These are phyloP conservation scores for Boletales sp. DNA, from an alignment of 768 basidiomycete species.

Conservation along the genomic window DNA sequence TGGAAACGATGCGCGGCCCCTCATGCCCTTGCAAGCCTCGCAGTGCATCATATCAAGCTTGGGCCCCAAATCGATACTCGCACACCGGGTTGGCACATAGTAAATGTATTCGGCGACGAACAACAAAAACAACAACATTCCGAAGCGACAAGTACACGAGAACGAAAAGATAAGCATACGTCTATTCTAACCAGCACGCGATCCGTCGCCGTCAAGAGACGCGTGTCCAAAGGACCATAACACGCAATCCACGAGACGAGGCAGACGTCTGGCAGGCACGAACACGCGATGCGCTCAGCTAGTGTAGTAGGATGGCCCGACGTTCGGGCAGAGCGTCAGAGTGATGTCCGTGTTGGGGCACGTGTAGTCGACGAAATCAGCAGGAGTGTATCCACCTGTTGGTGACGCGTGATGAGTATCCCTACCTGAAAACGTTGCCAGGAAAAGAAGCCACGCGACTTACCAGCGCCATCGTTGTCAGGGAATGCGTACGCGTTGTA, in stretches of 20 bases:
- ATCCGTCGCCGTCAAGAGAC: too few relatives aligned
- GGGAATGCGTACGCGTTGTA: slow-evolving; percentile 32
- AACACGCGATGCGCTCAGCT: neutral
- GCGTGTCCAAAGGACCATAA: too few relatives aligned
- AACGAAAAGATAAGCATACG: neutral
- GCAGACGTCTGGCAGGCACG: neutral
- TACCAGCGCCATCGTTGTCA: slow-evolving; percentile 30
- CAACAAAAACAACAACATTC: neutral
- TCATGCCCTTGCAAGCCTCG: too few relatives aligned
- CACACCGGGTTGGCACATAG: too few relatives aligned
- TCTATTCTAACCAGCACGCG: too few relatives aligned
- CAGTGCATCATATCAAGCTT: too few relatives aligned
- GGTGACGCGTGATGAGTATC: slow-evolving; percentile 1
- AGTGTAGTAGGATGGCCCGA: slow-evolving; percentile 7
- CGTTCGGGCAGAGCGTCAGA: slow-evolving; percentile 29
- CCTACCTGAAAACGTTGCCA: neutral
- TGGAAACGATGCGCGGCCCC: too few relatives aligned
- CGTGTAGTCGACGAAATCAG: slow-evolving; percentile 28
- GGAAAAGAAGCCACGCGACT: neutral
- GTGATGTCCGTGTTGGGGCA: slow-evolving; percentile 26
- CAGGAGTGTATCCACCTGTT: slow-evolving; percentile 25
- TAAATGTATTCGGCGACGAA: too few relatives aligned
- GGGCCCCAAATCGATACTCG: too few relatives aligned
- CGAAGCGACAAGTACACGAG: neutral
- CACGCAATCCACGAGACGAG: neutral